Evolutionary conservation across 1,284 basidiomycete genomes (phyloP), one percentile per base, ranked within the genome.

Genomic region (Xanthoconium separans): DNA sequence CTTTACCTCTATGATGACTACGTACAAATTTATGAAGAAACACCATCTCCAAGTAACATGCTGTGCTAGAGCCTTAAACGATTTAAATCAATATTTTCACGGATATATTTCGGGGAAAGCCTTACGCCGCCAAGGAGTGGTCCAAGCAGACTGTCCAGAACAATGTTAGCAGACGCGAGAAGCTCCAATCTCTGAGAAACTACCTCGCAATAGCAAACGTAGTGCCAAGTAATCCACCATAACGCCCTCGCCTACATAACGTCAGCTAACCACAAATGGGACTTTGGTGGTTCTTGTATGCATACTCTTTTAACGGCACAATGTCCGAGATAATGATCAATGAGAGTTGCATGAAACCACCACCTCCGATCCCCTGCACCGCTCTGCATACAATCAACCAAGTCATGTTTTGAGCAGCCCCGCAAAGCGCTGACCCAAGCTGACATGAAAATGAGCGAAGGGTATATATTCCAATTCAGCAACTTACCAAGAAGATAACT

Each of bases 291-390:
- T 18, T n/a, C 6, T 42, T 34, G 33, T 16, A 34, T 34, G 33
- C 33, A 11, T 62, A 89, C 87, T 88, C 84, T 73, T 85, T 76
- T 30, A 93, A 70, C 2, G 87, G 80, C 2, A 91, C 86, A 31
- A 94, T 91, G 64, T 95, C 92, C 27, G 85, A 84, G 12, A 94
- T 84, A 0, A 82, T 85, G 62, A 95, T 93, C 50, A 90, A 72
- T 4, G 78, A 75, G 34, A 85, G 71, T 51, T 80, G 81, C 8
- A 89, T 77, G 54, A 89, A 82, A 2, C 88, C 90, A 7, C 90
- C 90, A 6, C 91, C 91, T 10, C 91, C 91, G 30, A 93, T 80
- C 10, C 91, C 92, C 68, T 94, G 92, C 1, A 95, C 73, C 1
- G 88, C 92, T 60, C 92, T 82, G 47, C 80, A 84, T 0, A 87